A percentile compares a stretch with the other conserved stretches of the same genome.
Evolutionary conservation across 2,329 filamentous ascomycete species (phyloP).

Genomic region (Phyllosticta citribraziliensis): DNA sequence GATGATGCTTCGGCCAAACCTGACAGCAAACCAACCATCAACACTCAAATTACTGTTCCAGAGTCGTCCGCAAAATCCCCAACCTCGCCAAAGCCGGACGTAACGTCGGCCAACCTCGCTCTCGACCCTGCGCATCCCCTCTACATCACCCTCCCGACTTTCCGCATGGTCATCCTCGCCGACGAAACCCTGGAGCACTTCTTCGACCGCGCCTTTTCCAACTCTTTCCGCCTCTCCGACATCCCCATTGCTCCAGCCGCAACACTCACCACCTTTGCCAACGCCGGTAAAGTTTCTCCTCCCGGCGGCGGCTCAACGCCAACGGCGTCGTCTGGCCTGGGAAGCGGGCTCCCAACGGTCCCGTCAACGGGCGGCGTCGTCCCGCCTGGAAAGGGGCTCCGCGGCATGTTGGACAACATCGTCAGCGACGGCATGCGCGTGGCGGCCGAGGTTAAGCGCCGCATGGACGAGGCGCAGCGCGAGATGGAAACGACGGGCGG

Average conservation of each 20-base stretch:
- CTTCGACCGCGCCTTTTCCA: conserved; percentile 91
- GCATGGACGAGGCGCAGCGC: conserved; percentile 92
- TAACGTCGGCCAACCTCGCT: conserved; percentile 61
- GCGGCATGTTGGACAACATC: conserved; percentile 93
- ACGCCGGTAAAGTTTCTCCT: conserved; percentile 37
- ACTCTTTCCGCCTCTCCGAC: conserved; percentile 82
- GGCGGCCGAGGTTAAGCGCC: conserved; percentile 77
- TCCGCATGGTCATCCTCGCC: conserved; percentile 95
- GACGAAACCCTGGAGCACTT: conserved; percentile 95
- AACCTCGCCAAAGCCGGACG: conserved; percentile 18
- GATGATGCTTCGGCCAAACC: conserved; percentile 25
- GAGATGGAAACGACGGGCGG: conserved; percentile 74
- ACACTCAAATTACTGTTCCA: conserved; percentile 1
- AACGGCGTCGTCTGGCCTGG: conserved; percentile 33
- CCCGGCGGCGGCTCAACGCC: conserved; percentile 24
- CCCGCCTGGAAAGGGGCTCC: conserved; percentile 61
- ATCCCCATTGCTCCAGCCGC: conserved; percentile 49
- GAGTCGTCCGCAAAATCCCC: conserved; percentile 15
- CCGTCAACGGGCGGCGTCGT: conserved; percentile 45
- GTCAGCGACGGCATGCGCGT: conserved; percentile 96
- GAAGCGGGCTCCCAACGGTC: conserved; percentile 22
- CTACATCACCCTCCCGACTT: conserved; percentile 92
- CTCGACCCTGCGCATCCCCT: conserved; percentile 88
- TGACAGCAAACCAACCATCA: conserved; percentile 14
- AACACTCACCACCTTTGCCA: conserved; percentile 78